Evolutionary conservation across 768 basidiomycete species (phyloP), one percentile per base, ranked within the genome.

Genomic region (Tricholoma sp.): DNA sequence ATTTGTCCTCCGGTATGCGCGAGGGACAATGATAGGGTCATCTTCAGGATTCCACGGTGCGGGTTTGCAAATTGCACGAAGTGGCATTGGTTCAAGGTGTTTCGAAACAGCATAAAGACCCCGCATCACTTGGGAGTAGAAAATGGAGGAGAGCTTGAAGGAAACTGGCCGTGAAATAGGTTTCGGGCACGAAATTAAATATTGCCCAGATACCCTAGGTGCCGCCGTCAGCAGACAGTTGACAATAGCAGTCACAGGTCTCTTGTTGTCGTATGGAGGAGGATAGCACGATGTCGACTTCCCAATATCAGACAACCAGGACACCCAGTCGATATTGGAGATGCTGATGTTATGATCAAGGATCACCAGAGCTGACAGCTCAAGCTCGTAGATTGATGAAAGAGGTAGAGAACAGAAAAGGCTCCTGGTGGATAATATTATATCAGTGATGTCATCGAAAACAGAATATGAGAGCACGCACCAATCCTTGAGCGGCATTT

Each of bases 401-500:
- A 56, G 47, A 52, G 58, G 46, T 43, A 62, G 49, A 32, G 43
- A 43, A 47, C 61, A 66, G 54, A 62, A 62, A 4, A 22, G 50
- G 14, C 10, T 32, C 59, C 63, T 61, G 37, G 10, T 37, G 16
- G 27, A 29, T 10, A 31, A 50, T 16, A 29, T 47, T 53, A 50
- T 16, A 29, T 47, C 50, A 50, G 34, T 3, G 18, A 12, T 19
- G 4, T 11, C 11, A 5, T 9, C 31, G 12, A 12, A 1, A 7
- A 41, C 5, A 46, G 10, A 27, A 43, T 4, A 21, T n/a, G 35
- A 24, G 29, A 34, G 22, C 41, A 64, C 79, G 54, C 59, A 83
- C 83, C 83, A 83, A 32, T 77, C 77, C 66, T 76, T 78, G 60
- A 81, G 76, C 5, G 75, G 74, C 64, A 78, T 78, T 0, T 78